phyloP scores from a whole-genome alignment of 768 basidiomycete genomes.

The Russula foetens region DNA sequence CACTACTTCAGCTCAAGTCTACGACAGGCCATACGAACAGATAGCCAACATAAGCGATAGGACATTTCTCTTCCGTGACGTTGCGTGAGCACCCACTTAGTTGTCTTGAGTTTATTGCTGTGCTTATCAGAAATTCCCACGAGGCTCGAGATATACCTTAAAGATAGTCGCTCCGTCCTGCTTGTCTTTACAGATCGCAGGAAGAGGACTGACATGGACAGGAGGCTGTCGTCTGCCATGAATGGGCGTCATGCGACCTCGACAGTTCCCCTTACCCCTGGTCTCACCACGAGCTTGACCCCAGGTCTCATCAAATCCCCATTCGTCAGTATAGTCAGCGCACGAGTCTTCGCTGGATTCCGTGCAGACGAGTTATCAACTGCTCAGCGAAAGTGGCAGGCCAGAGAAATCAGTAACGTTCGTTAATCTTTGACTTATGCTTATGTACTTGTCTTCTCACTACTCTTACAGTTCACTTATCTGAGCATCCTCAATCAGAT shows the following conservation, averaged over 20 bases:
- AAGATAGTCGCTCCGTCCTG: constrained; percentile 81
- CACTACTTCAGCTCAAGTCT: not conserved
- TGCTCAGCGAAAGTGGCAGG: constrained; percentile 81
- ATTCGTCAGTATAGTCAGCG: constrained; percentile 42
- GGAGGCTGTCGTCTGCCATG: constrained; percentile 43
- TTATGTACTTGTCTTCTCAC: not conserved
- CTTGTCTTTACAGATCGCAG: constrained; percentile 70
- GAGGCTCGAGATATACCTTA: constrained; percentile 89
- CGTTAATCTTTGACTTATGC: constrained; percentile 22
- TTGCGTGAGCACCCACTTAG: constrained; percentile 51
- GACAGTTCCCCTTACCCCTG: constrained; percentile 19
- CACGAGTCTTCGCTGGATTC: constrained; percentile 43
- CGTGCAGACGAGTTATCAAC: constrained; percentile 53
- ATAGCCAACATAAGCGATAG: constrained; percentile 72
- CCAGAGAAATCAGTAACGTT: constrained; percentile 87
- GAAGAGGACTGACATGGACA: constrained; percentile 52
- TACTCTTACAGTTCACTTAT: constrained; percentile 66
- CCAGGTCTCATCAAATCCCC: constrained; percentile 50
- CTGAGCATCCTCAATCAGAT: constrained; percentile 84
- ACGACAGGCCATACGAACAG: constrained; percentile 65
- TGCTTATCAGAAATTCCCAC: not conserved
- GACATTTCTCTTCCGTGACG: constrained; percentile 84
- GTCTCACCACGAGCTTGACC: constrained; percentile 33
- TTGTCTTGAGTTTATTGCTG: not conserved
- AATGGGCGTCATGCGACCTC: constrained; percentile 25